Base-by-base conservation (phyloP, 352 stramenopile species). In the Phytophthora podocarpi region DNA sequence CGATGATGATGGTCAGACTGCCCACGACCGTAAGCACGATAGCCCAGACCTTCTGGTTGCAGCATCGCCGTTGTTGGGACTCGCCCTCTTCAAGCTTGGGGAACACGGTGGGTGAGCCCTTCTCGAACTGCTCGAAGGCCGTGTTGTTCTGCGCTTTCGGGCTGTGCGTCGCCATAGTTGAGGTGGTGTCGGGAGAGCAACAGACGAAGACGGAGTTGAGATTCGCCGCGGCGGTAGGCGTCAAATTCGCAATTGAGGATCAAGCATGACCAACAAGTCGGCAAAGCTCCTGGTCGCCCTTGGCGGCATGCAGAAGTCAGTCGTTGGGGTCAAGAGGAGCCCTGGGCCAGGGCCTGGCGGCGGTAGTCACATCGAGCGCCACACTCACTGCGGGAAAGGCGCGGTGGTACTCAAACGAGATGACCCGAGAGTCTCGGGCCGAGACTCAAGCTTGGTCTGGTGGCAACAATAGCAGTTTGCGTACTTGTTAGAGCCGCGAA, bases 11-110 rank as follows among this genome's bases (percentile, higher is more conserved):
- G 8, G 83, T 62, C 13, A 85, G 39, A 21, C 30, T 66, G 20
- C 73, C 81, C 31, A 78, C 32, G 24, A 46, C 51, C 36, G 86
- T 72, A 23, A 82, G 58, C 15, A 61, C 24, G 28, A 73, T 69
- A 54, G 67, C 70, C 47, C 47, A 69, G 26, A 63, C 63, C 42
- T 70, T 59, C n/a, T 63, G 56, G 26, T 48, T 76, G 13, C 78
- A 76, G 28, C 80, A 87, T 39, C 67, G 53, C 21, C 64, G 71
- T 13, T 31, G 30, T 2, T 32, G 39, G 5, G 27, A 20, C 10
- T 43, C 18, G 15, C 9, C 8, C 30, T 77, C 64, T 48, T 77
- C 59, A 23, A 73, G 57, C 32, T 73, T 71, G 37, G 70, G 64
- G 31, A 65, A 59, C 4, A 20, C 21, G 21, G 35, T 55, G 18